Base-by-base conservation (phyloP, 73 alveolate species). In the Paramecium octaurelia region DNA sequence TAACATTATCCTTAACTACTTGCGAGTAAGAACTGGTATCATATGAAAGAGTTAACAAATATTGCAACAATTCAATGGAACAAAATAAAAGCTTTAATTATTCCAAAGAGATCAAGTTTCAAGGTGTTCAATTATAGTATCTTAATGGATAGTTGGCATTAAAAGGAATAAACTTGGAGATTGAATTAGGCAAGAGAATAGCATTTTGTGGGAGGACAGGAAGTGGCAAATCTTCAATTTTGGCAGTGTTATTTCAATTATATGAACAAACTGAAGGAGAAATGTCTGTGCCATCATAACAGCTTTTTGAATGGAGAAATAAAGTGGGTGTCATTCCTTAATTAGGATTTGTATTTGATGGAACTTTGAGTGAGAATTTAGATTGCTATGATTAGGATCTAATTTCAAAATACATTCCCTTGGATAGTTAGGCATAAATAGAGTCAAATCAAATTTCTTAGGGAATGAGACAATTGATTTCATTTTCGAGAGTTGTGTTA, bases 121-220 rank as follows among this genome's bases (percentile, higher is more conserved):
- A 92, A 27, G 92, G 93, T 77, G 94, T 93, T 27, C 69, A 73
- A 68, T 40, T 95, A 16, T 73, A 92, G 70, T 95, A 95, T 46
- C 48, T 88, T 44, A 36, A 48, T 68, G 88, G 85, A 6, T 92
- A 83, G 16, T 16, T 84, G 68, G 96, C 96, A 31, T 87, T 95
- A 43, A 94, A 94, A 27, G 71, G 86, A 44, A 86, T 95, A 23
- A 35, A 93, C 1, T 85, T 95, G 23, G 73, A 76, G 86, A 91
- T 95, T 20, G 34, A 73, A 16, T 8, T 75, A 18, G 95, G 95
- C 16, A 95, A 94, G 83, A 95, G 93, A 88, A 77, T 95, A 3
- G 97, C 95, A 21, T 93, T 95, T 71, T 94, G 97, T 88, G 98
- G 98, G 5, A 94, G 93, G 88, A 95, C 98, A 21, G 98, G 98